Base-by-base conservation (phyloP, 306 rosid genomes). In the Hippophae gyantsensis region DNA sequence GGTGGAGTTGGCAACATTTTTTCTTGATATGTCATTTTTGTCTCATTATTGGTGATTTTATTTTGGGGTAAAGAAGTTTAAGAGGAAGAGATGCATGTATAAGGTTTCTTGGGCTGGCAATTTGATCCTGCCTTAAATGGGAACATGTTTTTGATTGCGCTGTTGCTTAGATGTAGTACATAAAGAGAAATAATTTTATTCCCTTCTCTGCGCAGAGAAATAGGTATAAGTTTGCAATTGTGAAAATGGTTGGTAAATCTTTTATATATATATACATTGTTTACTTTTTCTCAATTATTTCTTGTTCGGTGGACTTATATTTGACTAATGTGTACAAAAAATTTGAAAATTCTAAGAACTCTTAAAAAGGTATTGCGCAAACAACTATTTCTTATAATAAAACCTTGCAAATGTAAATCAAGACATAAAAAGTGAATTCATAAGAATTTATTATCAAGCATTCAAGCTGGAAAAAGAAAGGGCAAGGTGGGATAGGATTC, bases 161-260 rank as follows among this genome's bases (percentile, higher is more conserved):
- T 58, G 58, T 60, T 78, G 81, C 18, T 18, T 18, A 83, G 85
- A 58, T 79, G 86, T 78, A 76, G 95, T 90, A 90, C 90, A 87
- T 82, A 79, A 54, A 68, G 87, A 68, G 77, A 69, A 62, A 80
- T 78, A 85, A 64, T 46, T 76, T 44, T 51, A 60, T 65, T 69
- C 65, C 62, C 62, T 65, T 66, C 10, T 73, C 18, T 18, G 18
- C 18, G 18, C 65, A 66, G 77, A 75, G 79, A 79, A 73, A 70
- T 84, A 83, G 90, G 85, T 48, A 49, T 13, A 64, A 64, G 61
- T 60, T 50, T 69, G 74, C 69, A 66, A 64, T 69, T 69, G 71
- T 57, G 63, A 59, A 56, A 48, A 48, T 63, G 62, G 43, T 59
- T 64, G 18, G 72, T 78, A 73, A 69, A 80, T 75, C 62, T 76